Conservation (phyloP, 768 basidiomycete species). For the Cystofilobasidium ferigula region DNA sequence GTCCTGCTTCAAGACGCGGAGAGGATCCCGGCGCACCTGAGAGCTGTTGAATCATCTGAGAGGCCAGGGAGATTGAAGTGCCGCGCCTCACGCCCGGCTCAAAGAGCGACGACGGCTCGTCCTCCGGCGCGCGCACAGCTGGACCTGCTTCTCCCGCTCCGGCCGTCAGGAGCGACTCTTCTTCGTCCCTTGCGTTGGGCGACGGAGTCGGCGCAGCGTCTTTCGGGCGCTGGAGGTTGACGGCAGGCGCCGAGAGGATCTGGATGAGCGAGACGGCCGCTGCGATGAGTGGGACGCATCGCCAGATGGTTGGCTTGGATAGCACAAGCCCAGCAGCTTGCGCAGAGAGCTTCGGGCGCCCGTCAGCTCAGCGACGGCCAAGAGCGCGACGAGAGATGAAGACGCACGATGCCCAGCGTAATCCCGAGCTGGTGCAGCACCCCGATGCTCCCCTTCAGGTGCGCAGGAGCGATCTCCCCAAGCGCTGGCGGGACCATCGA, state of each 20-base stretch:
- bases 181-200: too few relatives aligned
- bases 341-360: slow-evolving; percentile 24
- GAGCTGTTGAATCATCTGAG: background rate
- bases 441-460: slow-evolving; percentile 46
- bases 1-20: background rate
- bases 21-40: background rate
- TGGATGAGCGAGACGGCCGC: slow-evolving; percentile 29
- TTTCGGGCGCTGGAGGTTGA: background rate
- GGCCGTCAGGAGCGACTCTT: too few relatives aligned
- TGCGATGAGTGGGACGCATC: slow-evolving; percentile 32
- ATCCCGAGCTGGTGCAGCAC: slow-evolving; percentile 36
- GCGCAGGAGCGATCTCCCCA: slow-evolving; percentile 55
- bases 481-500: slow-evolving; percentile 53
- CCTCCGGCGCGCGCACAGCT: background rate
- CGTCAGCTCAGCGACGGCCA: background rate
- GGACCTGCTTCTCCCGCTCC: background rate
- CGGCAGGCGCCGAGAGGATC: slow-evolving; percentile 17
- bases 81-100: background rate
- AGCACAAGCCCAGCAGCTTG: slow-evolving; percentile 33
- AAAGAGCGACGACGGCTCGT: background rate
- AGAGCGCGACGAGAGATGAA: background rate
- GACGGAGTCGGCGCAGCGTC: background rate
- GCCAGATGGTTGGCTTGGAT: slow-evolving; percentile 30
- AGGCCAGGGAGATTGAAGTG: background rate
- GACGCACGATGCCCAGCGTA: slow-evolving; percentile 31